A percentile compares a stretch with the other conserved stretches of the same genome.
Conservation (phyloP, 2,329 filamentous ascomycete species). For the Fonsecaea erecta region DNA sequence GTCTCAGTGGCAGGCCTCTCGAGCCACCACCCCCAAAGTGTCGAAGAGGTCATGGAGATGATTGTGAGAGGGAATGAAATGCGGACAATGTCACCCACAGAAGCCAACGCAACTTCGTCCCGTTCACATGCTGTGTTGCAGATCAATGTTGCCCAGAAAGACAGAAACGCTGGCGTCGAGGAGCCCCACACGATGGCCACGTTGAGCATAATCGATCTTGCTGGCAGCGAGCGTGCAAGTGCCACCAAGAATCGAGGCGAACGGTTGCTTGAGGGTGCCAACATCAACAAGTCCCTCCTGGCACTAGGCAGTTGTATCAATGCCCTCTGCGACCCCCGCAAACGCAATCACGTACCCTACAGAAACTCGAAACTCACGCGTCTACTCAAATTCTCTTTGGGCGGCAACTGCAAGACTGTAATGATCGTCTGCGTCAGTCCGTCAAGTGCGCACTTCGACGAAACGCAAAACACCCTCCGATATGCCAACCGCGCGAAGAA, state of each 20-base stretch:
- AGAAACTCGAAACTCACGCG: slow-evolving; percentile 96
- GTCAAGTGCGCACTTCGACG: slow-evolving; percentile 94
- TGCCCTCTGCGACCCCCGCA: slow-evolving; percentile 88
- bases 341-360: slow-evolving; percentile 93
- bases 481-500: slow-evolving; percentile 99
- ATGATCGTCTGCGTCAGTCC: slow-evolving; percentile 99
- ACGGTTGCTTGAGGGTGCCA: slow-evolving; percentile 87
- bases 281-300: slow-evolving; percentile 98
- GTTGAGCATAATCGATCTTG: slow-evolving; percentile 95
- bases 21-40: slow-evolving; percentile 86
- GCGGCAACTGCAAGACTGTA: slow-evolving; percentile 97
- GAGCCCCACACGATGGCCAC: slow-evolving; percentile 99
- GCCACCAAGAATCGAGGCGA: slow-evolving; percentile 97
- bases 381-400: slow-evolving; percentile 92
- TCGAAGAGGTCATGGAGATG: slow-evolving; percentile 99
- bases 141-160: slow-evolving; percentile 93
- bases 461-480: slow-evolving; percentile 95
- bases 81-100: slow-evolving; percentile 93
- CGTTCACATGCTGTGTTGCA: slow-evolving; percentile 96
- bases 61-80: slow-evolving; percentile 94
- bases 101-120: slow-evolving; percentile 96
- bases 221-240: slow-evolving; percentile 92
- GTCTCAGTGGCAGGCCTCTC: slow-evolving; percentile 90
- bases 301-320: slow-evolving; percentile 98
- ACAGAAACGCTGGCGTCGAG: slow-evolving; percentile 87